Evolutionary conservation across 495 filamentous ascomycete species (phyloP).

Genomic region (Daldinia vernicosa): DNA sequence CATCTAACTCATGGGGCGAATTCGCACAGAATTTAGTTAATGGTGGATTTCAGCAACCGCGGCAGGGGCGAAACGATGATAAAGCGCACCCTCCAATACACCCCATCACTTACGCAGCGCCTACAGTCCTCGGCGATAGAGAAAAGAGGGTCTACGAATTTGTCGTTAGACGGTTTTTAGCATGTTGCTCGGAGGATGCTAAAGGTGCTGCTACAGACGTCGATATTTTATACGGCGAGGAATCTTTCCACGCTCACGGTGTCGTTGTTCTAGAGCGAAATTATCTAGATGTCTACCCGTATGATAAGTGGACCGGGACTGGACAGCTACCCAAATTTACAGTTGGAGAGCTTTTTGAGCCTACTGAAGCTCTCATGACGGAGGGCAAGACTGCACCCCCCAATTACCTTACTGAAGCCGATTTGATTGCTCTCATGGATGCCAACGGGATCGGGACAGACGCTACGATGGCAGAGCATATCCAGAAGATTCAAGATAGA

Average conservation of each 20-base stretch:
- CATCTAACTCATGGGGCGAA: conserved; percentile 76
- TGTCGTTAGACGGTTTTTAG: conserved; percentile 90
- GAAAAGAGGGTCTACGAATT: conserved; percentile 91
- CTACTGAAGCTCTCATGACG: conserved; percentile 85
- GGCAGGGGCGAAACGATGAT: conserved; percentile 87
- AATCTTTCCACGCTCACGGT: conserved; percentile 80
- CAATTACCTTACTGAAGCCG: conserved; percentile 90
- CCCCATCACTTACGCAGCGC: conserved; percentile 80
- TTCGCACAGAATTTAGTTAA: conserved; percentile 83
- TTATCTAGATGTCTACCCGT: conserved; percentile 94
- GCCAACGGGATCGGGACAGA: conserved; percentile 98
- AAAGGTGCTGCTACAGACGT: conserved; percentile 83
- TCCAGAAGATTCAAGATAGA: conserved; percentile 90
- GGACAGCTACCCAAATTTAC: conserved; percentile 81
- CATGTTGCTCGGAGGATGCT: conserved; percentile 95
- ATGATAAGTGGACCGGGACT: conserved; percentile 94
- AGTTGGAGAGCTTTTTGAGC: conserved; percentile 81
- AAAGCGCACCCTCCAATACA: conserved; percentile 98
- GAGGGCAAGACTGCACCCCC: conserved; percentile 89
- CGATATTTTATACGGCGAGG: conserved; percentile 85
- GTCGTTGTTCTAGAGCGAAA: conserved; percentile 88
- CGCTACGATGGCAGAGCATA: conserved; percentile 98
- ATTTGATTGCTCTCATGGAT: conserved; percentile 98
- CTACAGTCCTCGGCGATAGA: conserved; percentile 66
- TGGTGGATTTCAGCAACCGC: conserved; percentile 81